These are phyloP conservation scores for Talaromyces albobiverticillius DNA, from an alignment of 2,329 filamentous ascomycete species.

Conservation along the genomic window DNA sequence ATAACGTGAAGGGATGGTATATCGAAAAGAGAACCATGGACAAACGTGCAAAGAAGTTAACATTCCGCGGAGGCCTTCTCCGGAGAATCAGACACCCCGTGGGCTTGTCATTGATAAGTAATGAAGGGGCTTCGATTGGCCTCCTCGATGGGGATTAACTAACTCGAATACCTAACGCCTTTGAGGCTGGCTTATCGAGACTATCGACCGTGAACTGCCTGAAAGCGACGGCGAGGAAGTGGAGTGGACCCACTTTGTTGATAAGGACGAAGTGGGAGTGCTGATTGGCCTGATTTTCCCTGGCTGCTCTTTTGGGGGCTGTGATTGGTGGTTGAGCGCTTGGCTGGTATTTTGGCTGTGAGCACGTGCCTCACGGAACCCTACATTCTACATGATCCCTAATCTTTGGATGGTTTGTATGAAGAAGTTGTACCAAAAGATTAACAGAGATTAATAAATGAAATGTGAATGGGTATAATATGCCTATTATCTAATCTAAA, in stretches of 20 bases:
- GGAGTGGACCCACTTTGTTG: not conserved
- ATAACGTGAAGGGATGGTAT: not conserved
- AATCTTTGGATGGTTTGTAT: too few species aligned
- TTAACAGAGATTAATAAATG: too few species aligned
- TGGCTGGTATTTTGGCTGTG: not conserved
- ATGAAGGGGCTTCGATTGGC: too few species aligned
- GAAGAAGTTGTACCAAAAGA: too few species aligned
- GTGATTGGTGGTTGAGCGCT: not conserved
- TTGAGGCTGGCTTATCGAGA: not conserved
- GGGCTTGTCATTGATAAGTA: too few species aligned
- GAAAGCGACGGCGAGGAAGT: not conserved
- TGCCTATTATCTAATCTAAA: not conserved
- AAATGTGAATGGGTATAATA: too few species aligned
- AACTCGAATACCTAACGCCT: not conserved
- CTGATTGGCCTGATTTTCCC: too few species aligned
- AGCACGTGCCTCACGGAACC: conserved; percentile 2
- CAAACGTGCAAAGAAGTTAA: not conserved
- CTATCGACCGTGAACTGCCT: not conserved
- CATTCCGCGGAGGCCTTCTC: conserved; percentile 15
- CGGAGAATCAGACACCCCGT: not conserved
- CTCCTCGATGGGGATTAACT: not conserved
- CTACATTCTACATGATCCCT: not conserved
- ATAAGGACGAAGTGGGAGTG: not conserved
- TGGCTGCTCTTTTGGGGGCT: not conserved
- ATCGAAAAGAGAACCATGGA: not conserved